A percentile compares a stretch with the other conserved stretches of the same genome.
phyloP scores from a whole-genome alignment of 164 flowering plant species.

The Kingdonia uniflora region DNA sequence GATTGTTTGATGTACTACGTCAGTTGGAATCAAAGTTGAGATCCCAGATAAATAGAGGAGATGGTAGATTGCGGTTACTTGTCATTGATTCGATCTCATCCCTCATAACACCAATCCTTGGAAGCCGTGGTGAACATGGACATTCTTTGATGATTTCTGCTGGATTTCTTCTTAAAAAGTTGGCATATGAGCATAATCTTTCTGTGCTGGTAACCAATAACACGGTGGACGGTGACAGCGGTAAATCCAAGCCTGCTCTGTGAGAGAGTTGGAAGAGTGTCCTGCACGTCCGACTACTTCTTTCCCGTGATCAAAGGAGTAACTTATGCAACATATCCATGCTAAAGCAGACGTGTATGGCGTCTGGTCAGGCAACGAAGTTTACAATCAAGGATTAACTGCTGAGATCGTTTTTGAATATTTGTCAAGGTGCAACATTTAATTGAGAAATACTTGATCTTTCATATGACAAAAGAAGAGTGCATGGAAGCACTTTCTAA shows the following conservation, averaged over 20 bases:
- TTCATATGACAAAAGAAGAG: constrained; percentile 76
- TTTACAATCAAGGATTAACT: constrained; percentile 16
- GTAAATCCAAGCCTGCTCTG: constrained; percentile 57
- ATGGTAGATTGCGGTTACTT: constrained; percentile 30
- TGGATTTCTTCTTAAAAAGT: constrained; percentile 61
- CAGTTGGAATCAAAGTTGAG: constrained; percentile 36
- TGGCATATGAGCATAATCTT: constrained; percentile 58
- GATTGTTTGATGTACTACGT: constrained; percentile 47
- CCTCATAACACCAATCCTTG: constrained; percentile 67
- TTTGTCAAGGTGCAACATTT: constrained; percentile 44
- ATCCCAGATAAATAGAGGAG: constrained; percentile 25
- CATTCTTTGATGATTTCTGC: constrained; percentile 64
- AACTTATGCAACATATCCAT: constrained; percentile 31
- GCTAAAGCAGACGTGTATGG: constrained; percentile 48
- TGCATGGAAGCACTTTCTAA: constrained; percentile 84
- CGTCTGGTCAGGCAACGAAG: constrained; percentile 24
- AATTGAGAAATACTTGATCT: constrained; percentile 73
- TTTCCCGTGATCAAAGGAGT: constrained; percentile 37
- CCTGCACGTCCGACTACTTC: constrained; percentile 63
- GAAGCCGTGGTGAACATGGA: constrained; percentile 66
- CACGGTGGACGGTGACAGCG: constrained; percentile 73
- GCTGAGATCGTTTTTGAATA: neutral
- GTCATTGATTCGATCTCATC: constrained; percentile 74
- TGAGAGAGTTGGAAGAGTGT: constrained; percentile 82
- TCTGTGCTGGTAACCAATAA: constrained; percentile 77